These are phyloP conservation scores for Botrytis aclada DNA, from an alignment of 2,329 filamentous ascomycete genomes.

Conservation along the genomic window DNA sequence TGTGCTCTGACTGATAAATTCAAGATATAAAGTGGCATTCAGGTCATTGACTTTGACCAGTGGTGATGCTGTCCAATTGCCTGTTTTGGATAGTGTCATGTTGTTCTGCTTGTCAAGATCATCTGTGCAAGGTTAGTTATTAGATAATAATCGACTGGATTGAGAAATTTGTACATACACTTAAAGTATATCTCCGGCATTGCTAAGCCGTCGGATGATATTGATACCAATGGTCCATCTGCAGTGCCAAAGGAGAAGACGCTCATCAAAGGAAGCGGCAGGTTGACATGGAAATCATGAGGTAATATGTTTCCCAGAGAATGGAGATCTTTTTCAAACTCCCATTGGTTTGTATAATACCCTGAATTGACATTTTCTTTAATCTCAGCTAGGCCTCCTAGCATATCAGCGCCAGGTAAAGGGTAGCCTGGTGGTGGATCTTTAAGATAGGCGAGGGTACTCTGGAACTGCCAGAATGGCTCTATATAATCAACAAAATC, in stretches of 20 bases:
- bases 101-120: slow-evolving; percentile 17
- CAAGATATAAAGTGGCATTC: slow-evolving; percentile 46
- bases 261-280: slow-evolving; percentile 46
- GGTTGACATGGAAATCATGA: slow-evolving; percentile 51
- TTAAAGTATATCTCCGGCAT: slow-evolving; percentile 51
- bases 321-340: slow-evolving; percentile 27
- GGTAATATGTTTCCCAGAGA: slow-evolving; percentile 45
- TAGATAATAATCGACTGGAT: neutral
- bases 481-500: slow-evolving; percentile 23
- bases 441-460: slow-evolving; percentile 23
- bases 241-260: slow-evolving; percentile 40
- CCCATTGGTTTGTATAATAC: slow-evolving; percentile 26
- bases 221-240: slow-evolving; percentile 48
- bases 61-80: slow-evolving; percentile 41
- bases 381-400: slow-evolving; percentile 25
- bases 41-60: slow-evolving; percentile 54
- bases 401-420: slow-evolving; percentile 25
- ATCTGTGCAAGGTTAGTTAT: slow-evolving; percentile 11
- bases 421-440: slow-evolving; percentile 32
- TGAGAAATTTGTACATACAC: neutral
- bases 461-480: slow-evolving; percentile 24
- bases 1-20: slow-evolving; percentile 42
- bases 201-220: slow-evolving; percentile 54
- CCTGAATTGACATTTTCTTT: slow-evolving; percentile 21
- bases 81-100: neutral